Conservation (phyloP, 169 alveolate species). For the Plasmodium coatneyi region DNA sequence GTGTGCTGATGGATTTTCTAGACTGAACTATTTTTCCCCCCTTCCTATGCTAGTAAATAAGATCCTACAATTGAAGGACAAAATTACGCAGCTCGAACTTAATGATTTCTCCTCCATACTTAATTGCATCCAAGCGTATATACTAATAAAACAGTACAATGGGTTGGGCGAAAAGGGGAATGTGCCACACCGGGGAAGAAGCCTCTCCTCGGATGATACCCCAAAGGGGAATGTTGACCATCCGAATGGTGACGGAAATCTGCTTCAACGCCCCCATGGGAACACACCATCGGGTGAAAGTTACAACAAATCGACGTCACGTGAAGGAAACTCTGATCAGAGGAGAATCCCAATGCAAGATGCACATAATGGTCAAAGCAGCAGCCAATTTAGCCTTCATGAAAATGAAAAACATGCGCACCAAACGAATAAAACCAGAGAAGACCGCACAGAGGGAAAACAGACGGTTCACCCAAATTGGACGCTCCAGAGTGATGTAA, state of each 20-base stretch:
- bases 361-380: neutral
- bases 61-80: slow-evolving; percentile 75
- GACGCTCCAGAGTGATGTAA: neutral
- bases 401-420: neutral
- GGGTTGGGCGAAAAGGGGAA: neutral
- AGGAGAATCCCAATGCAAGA: neutral
- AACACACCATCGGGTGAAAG: neutral
- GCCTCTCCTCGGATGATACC: neutral
- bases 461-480: neutral
- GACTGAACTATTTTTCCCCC: slow-evolving; percentile 76
- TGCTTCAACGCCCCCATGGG: neutral
- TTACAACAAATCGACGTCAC: neutral
- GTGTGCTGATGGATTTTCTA: slow-evolving; percentile 82
- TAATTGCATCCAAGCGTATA: slow-evolving; percentile 83
- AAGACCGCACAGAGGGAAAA: neutral
- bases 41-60: slow-evolving; percentile 81
- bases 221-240: slow-evolving; percentile 22
- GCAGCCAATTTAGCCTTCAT: neutral
- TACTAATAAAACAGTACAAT: slow-evolving; percentile 61
- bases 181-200: neutral
- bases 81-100: slow-evolving; percentile 80
- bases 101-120: slow-evolving; percentile 81
- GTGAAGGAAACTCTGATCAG: neutral
- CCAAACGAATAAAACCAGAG: neutral
- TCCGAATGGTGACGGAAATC: neutral